Base-by-base conservation (phyloP, 2,329 filamentous ascomycete genomes). In the Tolypocladium inflatum region DNA sequence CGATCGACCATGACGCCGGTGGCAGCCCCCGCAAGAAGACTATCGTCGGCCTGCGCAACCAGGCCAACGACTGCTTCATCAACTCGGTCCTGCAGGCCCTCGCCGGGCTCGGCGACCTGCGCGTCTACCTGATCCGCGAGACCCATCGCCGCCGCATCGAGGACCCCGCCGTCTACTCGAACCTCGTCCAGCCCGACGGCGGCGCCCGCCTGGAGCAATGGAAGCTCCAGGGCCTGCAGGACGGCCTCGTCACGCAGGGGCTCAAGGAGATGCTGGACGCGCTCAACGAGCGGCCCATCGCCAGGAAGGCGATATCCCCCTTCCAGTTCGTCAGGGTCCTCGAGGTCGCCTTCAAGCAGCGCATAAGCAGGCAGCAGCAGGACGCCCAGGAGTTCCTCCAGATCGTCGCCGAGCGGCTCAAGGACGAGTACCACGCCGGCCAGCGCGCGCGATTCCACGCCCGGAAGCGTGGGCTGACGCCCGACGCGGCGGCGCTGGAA, bases 361-460 rank as follows among this genome's bases (percentile, higher is more conserved):
- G 90, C 65, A 96, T 99, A 65, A 97, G 90, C 69, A 82, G 93
- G 57, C 91, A 94, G 69, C 94, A 99, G 73, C 94, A 99, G 73
- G 94, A 99, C 76, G 94, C 94, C 13, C 94, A 99, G 69, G 94
- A 99, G 71, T 97, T 99, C 63, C 75, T 99, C 58, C 94, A 99
- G 74, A 87, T 97, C 55, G 88, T 99, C 15, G 89, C 91, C 3
- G 93, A 99, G 75, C 83, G 93, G 56, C 78, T 99, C 58, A 91
- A 90, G 67, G 94, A 99, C 68, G 94, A 99, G 73, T 96, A 97
- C 67, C 87, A 95, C 69, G 91, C 91, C 4, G 91, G 91, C 1
- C 81, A 83, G 66, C 83, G 88, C 68, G 91, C 90, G 15, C 81
- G 92, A 62, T 76, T 75, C 52, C 78, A 82, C 59, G 84, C 84